phyloP scores from a whole-genome alignment of 208 protist species.

The Trypanosoma mega region DNA sequence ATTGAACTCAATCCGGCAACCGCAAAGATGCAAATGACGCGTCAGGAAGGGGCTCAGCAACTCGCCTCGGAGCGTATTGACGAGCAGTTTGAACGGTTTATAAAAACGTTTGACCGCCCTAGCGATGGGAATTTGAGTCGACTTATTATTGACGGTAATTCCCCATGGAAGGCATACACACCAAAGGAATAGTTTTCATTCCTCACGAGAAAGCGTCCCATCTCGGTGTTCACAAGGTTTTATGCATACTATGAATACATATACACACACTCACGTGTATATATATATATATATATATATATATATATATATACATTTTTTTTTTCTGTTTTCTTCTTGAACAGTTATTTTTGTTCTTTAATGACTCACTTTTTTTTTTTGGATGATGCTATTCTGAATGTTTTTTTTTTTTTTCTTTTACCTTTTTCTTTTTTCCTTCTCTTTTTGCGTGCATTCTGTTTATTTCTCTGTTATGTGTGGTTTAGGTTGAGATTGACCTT shows the following conservation, averaged over 20 bases:
- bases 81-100: constrained; percentile 89
- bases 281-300: constrained; percentile 19
- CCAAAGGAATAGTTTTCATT: constrained; percentile 23
- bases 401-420: too few species aligned
- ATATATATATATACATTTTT: constrained; percentile 4
- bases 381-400: constrained; percentile 10
- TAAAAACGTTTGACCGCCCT: constrained; percentile 70
- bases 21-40: constrained; percentile 78
- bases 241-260: too few species aligned
- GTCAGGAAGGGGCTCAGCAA: constrained; percentile 65
- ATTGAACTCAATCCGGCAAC: constrained; percentile 70
- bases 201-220: neutral
- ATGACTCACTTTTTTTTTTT: constrained; percentile 4
- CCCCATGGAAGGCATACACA: constrained; percentile 81
- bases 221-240: neutral
- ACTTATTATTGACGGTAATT: constrained; percentile 76
- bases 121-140: constrained; percentile 11
- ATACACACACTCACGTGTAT: neutral
- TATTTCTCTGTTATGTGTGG: neutral
- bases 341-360: neutral
- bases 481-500: neutral
- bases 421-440: too few species aligned
- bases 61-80: constrained; percentile 73
- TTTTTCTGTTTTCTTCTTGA: constrained; percentile 23
- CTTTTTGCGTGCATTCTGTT: neutral